Conservation (phyloP, 202 grass and related monocot species). For the Saccharum hybrid region DNA sequence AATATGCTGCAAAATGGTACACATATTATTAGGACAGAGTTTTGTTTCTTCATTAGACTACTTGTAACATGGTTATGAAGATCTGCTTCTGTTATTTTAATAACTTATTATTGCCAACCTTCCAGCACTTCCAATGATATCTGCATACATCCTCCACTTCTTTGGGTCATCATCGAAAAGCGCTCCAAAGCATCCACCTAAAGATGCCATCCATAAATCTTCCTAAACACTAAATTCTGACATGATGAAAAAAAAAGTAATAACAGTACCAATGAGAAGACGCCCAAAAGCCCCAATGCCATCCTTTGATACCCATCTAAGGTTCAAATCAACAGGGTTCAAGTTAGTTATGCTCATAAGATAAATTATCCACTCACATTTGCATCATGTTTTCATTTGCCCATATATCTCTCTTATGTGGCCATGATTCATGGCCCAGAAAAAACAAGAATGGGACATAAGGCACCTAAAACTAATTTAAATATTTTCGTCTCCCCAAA, state of each 20-base stretch:
- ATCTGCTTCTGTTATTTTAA: conserved; percentile 33
- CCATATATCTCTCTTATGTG: conserved; percentile 9
- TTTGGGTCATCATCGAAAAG: conserved; percentile 98
- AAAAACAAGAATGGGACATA: conserved; percentile 16
- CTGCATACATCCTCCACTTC: conserved; percentile 97
- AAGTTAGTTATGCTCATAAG: conserved; percentile 30
- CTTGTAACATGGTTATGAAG: conserved; percentile 15
- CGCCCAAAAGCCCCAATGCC: conserved; percentile 90
- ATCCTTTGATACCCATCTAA: conserved; percentile 97
- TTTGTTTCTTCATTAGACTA: conserved; percentile 36
- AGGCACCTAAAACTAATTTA: conserved; percentile 1
- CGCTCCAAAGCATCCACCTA: conserved; percentile 87
- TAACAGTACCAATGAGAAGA: conserved; percentile 81
- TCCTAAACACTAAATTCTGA: conserved; percentile 27
- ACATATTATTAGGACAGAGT: conserved; percentile 30
- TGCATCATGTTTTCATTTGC: conserved; percentile 15
- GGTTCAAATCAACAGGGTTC: conserved; percentile 22
- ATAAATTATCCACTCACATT: conserved; percentile 6
- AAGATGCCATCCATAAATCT: conserved; percentile 40
- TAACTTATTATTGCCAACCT: conserved; percentile 58
- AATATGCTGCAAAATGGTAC: conserved; percentile 71
- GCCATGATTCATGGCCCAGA: background rate
- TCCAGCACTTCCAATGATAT: conserved; percentile 94
- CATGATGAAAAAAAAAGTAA: conserved; percentile 5
- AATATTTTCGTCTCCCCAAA: conserved; percentile 16